Evolutionary conservation across 1,284 basidiomycete species (phyloP).

Genomic region (Abortiporus biennis): DNA sequence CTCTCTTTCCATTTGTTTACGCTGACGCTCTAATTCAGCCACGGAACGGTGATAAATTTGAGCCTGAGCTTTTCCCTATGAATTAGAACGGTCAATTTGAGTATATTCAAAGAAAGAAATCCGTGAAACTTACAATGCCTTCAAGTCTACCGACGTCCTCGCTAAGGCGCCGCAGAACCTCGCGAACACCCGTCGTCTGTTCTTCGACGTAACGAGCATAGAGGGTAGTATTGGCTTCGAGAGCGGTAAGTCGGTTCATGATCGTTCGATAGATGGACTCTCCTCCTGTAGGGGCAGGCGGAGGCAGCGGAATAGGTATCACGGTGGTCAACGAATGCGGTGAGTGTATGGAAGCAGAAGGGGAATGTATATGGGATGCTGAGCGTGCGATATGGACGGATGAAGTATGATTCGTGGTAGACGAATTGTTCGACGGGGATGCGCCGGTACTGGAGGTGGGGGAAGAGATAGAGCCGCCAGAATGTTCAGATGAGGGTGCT

Average conservation of each 20-base stretch:
- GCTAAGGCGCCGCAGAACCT: conserved; percentile 72
- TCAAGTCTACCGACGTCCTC: conserved; percentile 78
- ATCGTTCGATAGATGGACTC: conserved; percentile 97
- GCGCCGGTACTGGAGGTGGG: too few species aligned
- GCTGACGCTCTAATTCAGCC: conserved; percentile 66
- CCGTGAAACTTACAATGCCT: conserved; percentile 54
- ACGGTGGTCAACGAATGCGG: conserved; percentile 12
- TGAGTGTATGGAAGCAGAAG: conserved; percentile 7
- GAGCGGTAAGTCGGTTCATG: conserved; percentile 82
- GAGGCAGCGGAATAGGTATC: conserved; percentile 20
- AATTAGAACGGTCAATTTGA: background rate
- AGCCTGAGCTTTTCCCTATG: conserved; percentile 60
- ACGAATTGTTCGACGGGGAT: background rate
- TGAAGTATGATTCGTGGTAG: background rate
- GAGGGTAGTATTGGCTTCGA: conserved; percentile 88
- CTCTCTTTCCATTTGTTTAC: conserved; percentile 63
- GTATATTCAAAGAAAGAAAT: background rate
- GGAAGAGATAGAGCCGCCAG: too few species aligned
- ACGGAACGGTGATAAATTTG: conserved; percentile 60
- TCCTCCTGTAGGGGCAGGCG: conserved; percentile 41
- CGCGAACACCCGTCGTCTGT: conserved; percentile 75
- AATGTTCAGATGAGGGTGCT: too few species aligned
- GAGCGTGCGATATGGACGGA: conserved; percentile 1
- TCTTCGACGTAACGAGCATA: conserved; percentile 89
- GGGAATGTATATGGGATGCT: conserved; percentile 5